phyloP scores from a whole-genome alignment of 306 rosid species.

The Psophocarpus tetragonolobus region DNA sequence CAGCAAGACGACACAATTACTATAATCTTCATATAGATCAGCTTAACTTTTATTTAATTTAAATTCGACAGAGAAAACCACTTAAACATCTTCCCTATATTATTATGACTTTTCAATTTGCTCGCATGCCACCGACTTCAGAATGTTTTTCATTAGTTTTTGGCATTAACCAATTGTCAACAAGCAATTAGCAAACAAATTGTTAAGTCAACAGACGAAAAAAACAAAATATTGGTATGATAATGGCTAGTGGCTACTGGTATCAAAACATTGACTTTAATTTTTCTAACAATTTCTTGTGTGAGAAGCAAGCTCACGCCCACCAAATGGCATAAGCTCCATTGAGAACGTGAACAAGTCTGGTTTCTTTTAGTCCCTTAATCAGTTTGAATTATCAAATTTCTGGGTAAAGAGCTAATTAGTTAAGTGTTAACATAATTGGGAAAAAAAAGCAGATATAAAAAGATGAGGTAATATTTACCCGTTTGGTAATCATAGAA shows the following conservation, averaged over 20 bases:
- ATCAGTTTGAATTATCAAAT: not conserved
- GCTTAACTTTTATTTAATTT: not conserved
- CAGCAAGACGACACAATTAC: too few species aligned
- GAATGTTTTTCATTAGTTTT: not conserved
- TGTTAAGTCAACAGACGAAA: not conserved
- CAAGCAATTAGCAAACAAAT: not conserved
- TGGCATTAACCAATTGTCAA: not conserved
- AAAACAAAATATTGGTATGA: not conserved
- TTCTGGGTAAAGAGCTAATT: not conserved
- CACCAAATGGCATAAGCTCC: not conserved
- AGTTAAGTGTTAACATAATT: not conserved
- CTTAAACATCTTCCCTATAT: not conserved
- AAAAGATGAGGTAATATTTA: slow-evolving; percentile 15
- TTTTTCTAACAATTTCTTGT: not conserved
- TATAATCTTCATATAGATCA: not conserved
- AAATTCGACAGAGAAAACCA: not conserved
- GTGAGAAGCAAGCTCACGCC: not conserved
- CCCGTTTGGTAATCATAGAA: slow-evolving; percentile 43
- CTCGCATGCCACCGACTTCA: not conserved
- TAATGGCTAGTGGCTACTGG: not conserved
- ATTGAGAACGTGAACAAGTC: not conserved
- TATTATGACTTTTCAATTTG: not conserved
- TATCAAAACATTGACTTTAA: slow-evolving; percentile 24
- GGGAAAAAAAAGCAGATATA: not conserved
- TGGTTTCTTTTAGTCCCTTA: not conserved